These are phyloP conservation scores for Skeletonema grethae DNA, from an alignment of 108 stramenopile genomes.

Conservation along the genomic window DNA sequence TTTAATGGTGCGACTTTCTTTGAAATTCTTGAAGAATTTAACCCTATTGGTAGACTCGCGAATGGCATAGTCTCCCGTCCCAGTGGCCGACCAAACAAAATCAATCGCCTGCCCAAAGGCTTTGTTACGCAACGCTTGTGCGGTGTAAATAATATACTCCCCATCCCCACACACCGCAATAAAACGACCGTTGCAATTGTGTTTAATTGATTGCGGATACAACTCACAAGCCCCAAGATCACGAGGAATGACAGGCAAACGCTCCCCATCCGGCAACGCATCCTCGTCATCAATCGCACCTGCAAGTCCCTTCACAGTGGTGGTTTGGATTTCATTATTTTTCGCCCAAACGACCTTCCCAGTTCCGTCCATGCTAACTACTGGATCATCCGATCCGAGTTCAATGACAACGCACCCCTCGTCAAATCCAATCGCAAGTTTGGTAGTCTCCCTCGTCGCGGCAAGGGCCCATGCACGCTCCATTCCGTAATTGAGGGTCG, in stretches of 20 bases:
- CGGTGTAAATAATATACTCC: conserved; percentile 99
- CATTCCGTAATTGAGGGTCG: conserved; percentile 99
- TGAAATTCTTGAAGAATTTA: conserved; percentile 97
- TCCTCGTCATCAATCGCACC: conserved; percentile 77
- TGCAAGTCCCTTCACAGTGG: conserved; percentile 88
- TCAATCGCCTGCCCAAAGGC: conserved; percentile 97
- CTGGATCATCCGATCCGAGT: conserved; percentile 96
- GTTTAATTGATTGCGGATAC: conserved; percentile 92
- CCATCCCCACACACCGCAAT: conserved; percentile 97
- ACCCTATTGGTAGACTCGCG: conserved; percentile 92
- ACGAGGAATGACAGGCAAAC: conserved; percentile 74
- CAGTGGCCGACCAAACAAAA: conserved; percentile 96
- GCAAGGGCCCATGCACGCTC: conserved; percentile 98
- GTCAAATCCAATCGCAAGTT: conserved; percentile 99
- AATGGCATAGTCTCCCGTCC: conserved; percentile 98
- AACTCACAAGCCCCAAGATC: conserved; percentile 97
- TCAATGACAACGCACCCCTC: conserved; percentile 98
- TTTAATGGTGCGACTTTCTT: conserved; percentile 77
- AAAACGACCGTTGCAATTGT: conserved; percentile 99
- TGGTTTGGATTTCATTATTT: conserved; percentile 96
- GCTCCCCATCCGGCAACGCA: conserved; percentile 85
- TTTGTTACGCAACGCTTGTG: conserved; percentile 97
- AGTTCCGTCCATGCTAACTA: conserved; percentile 97
- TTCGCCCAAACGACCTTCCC: conserved; percentile 97
- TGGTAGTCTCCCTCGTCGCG: conserved; percentile 90